A percentile compares a stretch with the other conserved stretches of the same genome.
phyloP scores from a whole-genome alignment of 352 stramenopile genomes.

The Phytophthora citrophthora region DNA sequence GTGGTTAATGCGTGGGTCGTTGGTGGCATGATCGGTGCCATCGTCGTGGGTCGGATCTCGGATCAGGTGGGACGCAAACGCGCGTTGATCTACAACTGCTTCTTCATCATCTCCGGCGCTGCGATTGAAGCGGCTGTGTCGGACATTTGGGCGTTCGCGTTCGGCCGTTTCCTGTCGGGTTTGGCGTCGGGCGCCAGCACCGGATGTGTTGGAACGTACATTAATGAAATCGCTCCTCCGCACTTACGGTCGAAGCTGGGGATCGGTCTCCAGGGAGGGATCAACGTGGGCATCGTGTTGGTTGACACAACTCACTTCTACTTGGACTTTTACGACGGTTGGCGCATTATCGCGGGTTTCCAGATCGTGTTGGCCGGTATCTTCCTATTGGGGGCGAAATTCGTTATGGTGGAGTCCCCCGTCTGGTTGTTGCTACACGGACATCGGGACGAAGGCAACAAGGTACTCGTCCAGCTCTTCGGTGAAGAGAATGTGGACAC shows the following conservation, averaged over 20 bases:
- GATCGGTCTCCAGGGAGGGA: constrained; percentile 37
- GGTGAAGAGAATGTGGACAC: constrained; percentile 39
- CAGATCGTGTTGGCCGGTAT: constrained; percentile 51
- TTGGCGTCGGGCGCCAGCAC: constrained; percentile 51
- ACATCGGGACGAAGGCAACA: constrained; percentile 28
- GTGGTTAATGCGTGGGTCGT: constrained; percentile 47
- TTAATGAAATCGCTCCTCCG: constrained; percentile 50
- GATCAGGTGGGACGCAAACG: constrained; percentile 47
- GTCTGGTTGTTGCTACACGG: constrained; percentile 52
- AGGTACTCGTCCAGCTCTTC: constrained; percentile 36
- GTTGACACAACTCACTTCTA: constrained; percentile 56
- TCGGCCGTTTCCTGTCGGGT: constrained; percentile 57
- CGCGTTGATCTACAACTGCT: constrained; percentile 40
- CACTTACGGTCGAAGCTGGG: constrained; percentile 46
- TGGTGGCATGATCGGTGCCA: constrained; percentile 7
- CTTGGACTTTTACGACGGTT: constrained; percentile 43
- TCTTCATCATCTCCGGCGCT: constrained; percentile 47
- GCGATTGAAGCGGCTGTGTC: constrained; percentile 40
- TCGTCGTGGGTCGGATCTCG: constrained; percentile 5
- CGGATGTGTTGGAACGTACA: constrained; percentile 38
- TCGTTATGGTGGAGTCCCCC: constrained; percentile 53
- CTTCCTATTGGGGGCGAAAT: constrained; percentile 42
- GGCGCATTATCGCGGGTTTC: constrained; percentile 59
- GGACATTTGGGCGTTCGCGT: constrained; percentile 44
- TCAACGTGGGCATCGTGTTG: constrained; percentile 45